Conservation (phyloP, 805 yeast species). For the Saccharomycopsis capsularis region DNA sequence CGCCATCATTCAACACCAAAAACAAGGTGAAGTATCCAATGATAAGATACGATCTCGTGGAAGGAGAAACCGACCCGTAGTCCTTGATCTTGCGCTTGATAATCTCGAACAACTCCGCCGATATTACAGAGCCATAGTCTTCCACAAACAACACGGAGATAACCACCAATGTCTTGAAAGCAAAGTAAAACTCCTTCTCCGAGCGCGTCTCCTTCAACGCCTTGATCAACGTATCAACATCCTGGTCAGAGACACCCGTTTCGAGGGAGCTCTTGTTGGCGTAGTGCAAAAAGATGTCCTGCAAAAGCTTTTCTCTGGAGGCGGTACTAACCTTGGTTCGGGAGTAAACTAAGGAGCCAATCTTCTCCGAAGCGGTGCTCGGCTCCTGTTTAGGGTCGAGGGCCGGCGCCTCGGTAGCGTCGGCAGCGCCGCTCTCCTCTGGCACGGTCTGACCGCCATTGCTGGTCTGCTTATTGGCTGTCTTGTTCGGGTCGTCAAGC, state of each 20-base stretch:
- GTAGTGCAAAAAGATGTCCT: conserved; percentile 4
- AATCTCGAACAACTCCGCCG: not conserved
- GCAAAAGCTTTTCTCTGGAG: conserved; percentile 8
- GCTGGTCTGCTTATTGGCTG: not conserved
- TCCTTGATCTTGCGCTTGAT: conserved; percentile 2
- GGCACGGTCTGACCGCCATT: not conserved
- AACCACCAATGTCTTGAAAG: conserved; percentile 14
- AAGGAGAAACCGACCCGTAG: conserved; percentile 1
- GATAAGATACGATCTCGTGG: not conserved
- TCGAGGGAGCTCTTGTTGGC: not conserved
- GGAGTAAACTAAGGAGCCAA: conserved; percentile 5
- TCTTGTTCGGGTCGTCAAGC: not conserved
- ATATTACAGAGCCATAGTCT: conserved; percentile 8
- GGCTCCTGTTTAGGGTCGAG: not conserved
- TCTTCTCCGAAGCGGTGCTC: not conserved
- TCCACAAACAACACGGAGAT: conserved; percentile 6
- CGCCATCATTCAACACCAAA: conserved; percentile 14
- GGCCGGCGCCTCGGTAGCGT: not conserved
- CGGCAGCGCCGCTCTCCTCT: not conserved
- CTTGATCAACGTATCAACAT: conserved; percentile 6
- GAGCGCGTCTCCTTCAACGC: conserved; percentile 4
- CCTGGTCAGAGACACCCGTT: not conserved
- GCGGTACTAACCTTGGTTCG: conserved; percentile 12
- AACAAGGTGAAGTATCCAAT: conserved; percentile 17
- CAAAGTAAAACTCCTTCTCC: conserved; percentile 10